phyloP scores from a whole-genome alignment of 257 asterid species.

The Jacaranda mimosifolia region DNA sequence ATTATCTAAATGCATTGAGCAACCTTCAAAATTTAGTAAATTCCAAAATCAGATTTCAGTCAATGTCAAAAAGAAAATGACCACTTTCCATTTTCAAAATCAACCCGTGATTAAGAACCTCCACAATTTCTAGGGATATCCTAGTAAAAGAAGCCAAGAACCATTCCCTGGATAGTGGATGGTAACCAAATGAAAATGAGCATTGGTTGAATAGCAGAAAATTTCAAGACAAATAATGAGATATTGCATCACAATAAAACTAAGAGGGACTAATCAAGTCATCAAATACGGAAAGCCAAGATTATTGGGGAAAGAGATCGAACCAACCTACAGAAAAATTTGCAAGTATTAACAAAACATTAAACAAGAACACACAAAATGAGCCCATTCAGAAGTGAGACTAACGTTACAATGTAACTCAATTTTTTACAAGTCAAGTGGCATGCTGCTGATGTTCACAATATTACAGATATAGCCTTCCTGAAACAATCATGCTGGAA shows the following conservation, averaged over 20 bases:
- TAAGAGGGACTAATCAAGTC: not conserved
- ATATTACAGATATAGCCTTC: not conserved
- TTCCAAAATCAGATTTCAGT: not conserved
- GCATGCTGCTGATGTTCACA: constrained; percentile 2
- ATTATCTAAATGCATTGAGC: not conserved
- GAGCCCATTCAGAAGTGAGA: not conserved
- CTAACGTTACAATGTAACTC: not conserved
- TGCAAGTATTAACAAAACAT: not conserved
- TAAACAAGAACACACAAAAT: not conserved
- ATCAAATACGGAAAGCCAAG: not conserved
- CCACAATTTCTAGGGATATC: not conserved
- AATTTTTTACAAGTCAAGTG: not conserved
- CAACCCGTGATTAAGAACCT: not conserved
- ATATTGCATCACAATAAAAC: not conserved
- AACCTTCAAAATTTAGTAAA: not conserved
- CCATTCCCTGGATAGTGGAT: not conserved
- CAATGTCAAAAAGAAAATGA: not conserved
- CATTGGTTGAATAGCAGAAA: not conserved
- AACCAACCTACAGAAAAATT: not conserved
- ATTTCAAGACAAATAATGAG: not conserved
- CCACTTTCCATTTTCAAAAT: not conserved
- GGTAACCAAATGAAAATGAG: not conserved
- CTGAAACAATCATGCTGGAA: not conserved
- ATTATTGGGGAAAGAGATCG: not conserved
- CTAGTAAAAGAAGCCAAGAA: not conserved